Conservation (phyloP, 169 alveolate species). For the Eimeria brunetti region DNA sequence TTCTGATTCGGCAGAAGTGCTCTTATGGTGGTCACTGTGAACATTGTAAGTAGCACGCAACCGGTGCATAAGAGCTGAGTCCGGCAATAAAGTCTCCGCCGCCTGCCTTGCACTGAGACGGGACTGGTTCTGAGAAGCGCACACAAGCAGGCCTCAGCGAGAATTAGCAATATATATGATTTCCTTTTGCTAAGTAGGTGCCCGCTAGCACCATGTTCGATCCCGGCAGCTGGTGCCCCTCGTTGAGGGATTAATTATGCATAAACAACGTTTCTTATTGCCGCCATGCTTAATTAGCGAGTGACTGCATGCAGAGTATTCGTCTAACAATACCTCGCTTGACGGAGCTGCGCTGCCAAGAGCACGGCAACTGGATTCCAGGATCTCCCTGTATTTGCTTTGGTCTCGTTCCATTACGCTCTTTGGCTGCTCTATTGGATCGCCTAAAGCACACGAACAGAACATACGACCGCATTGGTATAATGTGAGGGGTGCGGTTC, state of each 20-base stretch:
- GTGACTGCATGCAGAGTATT: not conserved
- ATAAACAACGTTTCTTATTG: not conserved
- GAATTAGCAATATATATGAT: not conserved
- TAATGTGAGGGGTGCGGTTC: not conserved
- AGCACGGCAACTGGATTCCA: constrained; percentile 8
- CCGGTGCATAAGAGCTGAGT: constrained; percentile 16
- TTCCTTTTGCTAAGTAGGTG: not conserved
- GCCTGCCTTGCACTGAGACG: constrained; percentile 48
- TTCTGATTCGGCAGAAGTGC: not conserved
- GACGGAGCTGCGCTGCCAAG: constrained; percentile 1
- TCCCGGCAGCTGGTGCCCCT: not conserved
- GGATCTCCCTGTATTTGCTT: constrained; percentile 16
- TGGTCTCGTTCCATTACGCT: constrained; percentile 20
- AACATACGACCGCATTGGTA: not conserved
- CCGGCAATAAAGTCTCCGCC: constrained; percentile 66
- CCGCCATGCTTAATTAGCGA: not conserved
- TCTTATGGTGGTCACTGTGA: not conserved
- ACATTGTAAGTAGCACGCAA: constrained; percentile 39
- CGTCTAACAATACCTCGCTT: constrained; percentile 29
- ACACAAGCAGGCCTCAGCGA: not conserved
- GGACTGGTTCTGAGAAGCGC: constrained; percentile 51
- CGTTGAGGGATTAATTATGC: not conserved
- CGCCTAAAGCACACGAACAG: constrained; percentile 33
- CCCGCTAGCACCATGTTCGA: not conserved
- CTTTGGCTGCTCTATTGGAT: constrained; percentile 12